Evolutionary conservation across 148 eudicot species (phyloP), one percentile per base, ranked within the genome.

Genomic region (Suaeda aralocaspica): DNA sequence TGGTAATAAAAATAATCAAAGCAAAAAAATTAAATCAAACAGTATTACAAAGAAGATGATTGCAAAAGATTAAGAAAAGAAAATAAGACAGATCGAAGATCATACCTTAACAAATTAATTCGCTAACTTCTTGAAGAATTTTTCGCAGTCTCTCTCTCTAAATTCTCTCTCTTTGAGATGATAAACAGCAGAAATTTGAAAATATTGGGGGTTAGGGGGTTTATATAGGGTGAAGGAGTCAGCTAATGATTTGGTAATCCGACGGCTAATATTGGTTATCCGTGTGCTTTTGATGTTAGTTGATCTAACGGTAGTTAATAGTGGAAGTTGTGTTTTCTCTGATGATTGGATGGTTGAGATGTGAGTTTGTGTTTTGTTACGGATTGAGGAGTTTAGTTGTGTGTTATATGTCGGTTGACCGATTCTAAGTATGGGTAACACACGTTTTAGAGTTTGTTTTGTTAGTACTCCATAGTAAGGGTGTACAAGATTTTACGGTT

Each of bases 281-380:
- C 78, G 72, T 77, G 87, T 82, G 83, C 72, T 76, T 65, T 67
- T 31, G 6, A 7, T 12, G 15, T 6, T 30, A 9, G 6, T 6
- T 15, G 10, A 88, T 88, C 88, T 55, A 53, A 85, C 89, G 88
- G 82, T 50, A 9, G 0, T 0, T 0, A 51, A 55, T 73, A 41
- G 15, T 0, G 42, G 12, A 25, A 0, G 2, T 58, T 85, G 92
- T 88, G 88, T 73, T 85, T 84, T 77, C 83, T 82, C 41, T 4
- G 24, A 16, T 45, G 50, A 19, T 58, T 57, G 68, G 41, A 84
- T 81, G 89, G 85, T 45, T 65, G 0, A 30, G 89, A 88, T 88
- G 53, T 2, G 25, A 69, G 56, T 19, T 2, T 19, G 5, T 0
- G 6, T 9, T 51, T 42, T 7, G 11, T 41, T 70, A 9, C 74